These are phyloP conservation scores for Brasilioporus rufonigricans DNA, from an alignment of 768 basidiomycete genomes.

Conservation along the genomic window DNA sequence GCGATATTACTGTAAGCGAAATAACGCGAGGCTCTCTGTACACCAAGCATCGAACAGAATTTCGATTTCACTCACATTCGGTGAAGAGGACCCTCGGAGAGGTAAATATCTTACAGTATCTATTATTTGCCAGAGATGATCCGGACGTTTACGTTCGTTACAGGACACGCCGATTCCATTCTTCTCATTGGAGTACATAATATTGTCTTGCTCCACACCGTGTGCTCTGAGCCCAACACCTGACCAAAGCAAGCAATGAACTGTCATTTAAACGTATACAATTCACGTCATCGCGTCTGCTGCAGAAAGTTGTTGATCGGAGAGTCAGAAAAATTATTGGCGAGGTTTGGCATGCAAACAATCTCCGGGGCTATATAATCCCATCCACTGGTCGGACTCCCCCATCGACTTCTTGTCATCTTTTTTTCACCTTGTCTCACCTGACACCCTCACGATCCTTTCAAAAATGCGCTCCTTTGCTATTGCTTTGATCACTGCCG, in stretches of 20 bases:
- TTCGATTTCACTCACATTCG: not conserved
- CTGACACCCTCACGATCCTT: constrained; percentile 32
- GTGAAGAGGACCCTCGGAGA: not conserved
- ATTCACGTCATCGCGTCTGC: constrained; percentile 8
- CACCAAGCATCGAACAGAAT: no score
- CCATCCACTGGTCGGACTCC: not conserved
- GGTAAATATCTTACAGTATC: not conserved
- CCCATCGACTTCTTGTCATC: constrained; percentile 19
- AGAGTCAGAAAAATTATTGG: not conserved
- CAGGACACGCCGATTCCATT: not conserved
- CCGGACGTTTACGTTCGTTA: not conserved
- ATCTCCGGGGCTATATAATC: constrained; percentile 19
- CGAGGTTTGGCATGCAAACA: not conserved
- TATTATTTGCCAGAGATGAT: not conserved
- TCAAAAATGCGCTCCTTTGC: constrained; percentile 38
- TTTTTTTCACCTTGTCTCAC: constrained; percentile 10
- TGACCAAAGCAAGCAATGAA: constrained; percentile 9
- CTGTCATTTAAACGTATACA: not conserved
- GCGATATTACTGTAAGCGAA: not conserved
- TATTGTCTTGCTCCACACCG: constrained; percentile 13
- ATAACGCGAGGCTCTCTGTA: not conserved
- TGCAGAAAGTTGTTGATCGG: not conserved
- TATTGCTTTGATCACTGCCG: constrained; percentile 23
- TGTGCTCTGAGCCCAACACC: constrained; percentile 4
- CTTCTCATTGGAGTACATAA: not conserved